Evolutionary conservation across 176 grass and related monocot species (phyloP).

Genomic region (Rhynchospora tenuis): DNA sequence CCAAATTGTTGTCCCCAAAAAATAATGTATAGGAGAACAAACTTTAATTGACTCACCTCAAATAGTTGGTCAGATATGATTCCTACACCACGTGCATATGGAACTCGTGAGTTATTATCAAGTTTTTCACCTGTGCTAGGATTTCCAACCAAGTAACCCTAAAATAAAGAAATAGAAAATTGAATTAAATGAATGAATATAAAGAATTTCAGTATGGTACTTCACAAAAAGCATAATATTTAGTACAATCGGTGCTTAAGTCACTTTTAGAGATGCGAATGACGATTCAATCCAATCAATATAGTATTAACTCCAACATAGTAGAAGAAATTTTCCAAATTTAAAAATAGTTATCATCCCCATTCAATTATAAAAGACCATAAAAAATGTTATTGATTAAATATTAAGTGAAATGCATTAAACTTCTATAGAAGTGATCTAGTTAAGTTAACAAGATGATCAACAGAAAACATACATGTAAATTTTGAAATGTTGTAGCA

Average conservation of each 20-base stretch:
- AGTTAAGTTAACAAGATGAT: not conserved
- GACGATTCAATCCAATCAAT: not conserved
- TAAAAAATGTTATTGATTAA: not conserved
- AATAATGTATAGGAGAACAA: not conserved
- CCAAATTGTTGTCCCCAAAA: not conserved
- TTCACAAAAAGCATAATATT: not conserved
- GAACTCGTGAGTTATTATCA: constrained; percentile 24
- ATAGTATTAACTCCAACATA: not conserved
- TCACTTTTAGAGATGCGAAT: not conserved
- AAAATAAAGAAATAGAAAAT: not conserved
- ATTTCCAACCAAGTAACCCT: constrained; percentile 52
- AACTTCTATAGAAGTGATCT: not conserved
- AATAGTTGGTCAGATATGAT: constrained; percentile 56
- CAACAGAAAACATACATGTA: not conserved
- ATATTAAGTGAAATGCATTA: not conserved
- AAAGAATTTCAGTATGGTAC: not conserved
- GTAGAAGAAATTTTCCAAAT: not conserved
- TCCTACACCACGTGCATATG: constrained; percentile 38
- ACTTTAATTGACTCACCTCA: constrained; percentile 29
- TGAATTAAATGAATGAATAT: not conserved
- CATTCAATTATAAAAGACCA: not conserved
- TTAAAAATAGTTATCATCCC: not conserved
- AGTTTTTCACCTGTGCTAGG: constrained; percentile 12
- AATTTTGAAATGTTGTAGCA: not conserved
- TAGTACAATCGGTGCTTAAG: not conserved